phyloP scores from a whole-genome alignment of 257 asterid species.

The Linaria vulgaris region DNA sequence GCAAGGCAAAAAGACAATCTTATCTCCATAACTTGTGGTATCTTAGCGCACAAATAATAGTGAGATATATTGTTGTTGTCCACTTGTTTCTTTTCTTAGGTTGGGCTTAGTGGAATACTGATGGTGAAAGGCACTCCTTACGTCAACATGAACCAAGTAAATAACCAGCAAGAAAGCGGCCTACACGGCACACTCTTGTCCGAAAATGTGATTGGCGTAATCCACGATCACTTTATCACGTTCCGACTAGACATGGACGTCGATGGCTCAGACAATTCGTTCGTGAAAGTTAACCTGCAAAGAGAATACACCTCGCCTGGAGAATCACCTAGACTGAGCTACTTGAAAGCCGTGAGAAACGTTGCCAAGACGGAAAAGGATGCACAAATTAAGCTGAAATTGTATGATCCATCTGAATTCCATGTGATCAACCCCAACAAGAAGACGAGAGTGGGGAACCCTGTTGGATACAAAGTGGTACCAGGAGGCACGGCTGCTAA shows the following conservation, averaged over 20 bases:
- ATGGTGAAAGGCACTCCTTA: conserved; percentile 78
- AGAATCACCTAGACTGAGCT: conserved; percentile 60
- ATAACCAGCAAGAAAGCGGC: conserved; percentile 21
- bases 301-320: conserved; percentile 41
- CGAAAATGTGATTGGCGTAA: conserved; percentile 64
- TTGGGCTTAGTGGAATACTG: conserved; percentile 68
- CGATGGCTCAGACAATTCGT: conserved; percentile 57
- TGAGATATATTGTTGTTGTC: too few species aligned
- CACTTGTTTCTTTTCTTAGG: conserved; percentile 35
- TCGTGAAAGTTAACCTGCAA: conserved; percentile 55
- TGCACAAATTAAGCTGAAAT: conserved; percentile 68
- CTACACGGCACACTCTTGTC: conserved; percentile 58
- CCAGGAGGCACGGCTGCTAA: conserved; percentile 69
- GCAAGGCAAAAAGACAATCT: conserved; percentile 3
- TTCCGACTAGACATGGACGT: conserved; percentile 75
- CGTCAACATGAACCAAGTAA: conserved; percentile 43
- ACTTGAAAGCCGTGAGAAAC: conserved; percentile 49
- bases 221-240: conserved; percentile 74
- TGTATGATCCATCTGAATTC: conserved; percentile 69
- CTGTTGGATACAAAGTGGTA: conserved; percentile 70
- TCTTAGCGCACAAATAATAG: conserved; percentile 6
- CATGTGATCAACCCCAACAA: conserved; percentile 59
- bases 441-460: conserved; percentile 74
- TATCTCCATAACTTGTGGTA: conserved; percentile 2
- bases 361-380: conserved; percentile 67